These are phyloP conservation scores for Aspergillus nidulans DNA, from an alignment of 495 filamentous ascomycete species.

Conservation along the genomic window DNA sequence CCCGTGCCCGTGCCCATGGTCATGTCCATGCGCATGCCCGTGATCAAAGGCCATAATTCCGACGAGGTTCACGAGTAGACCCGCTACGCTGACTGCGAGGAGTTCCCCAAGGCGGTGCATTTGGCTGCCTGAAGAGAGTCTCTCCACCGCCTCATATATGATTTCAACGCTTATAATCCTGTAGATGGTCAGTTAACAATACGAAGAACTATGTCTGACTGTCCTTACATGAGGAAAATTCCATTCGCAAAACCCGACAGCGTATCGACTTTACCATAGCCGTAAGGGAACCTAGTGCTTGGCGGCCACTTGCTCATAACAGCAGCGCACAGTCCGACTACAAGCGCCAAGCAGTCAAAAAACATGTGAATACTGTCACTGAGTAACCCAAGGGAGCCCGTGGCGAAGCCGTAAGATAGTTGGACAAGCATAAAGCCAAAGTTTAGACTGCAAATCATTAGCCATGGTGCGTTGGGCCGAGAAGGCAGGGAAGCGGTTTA, in stretches of 20 bases:
- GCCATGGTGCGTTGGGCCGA: background rate
- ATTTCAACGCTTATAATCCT: slow-evolving; percentile 96
- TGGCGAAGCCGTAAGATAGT: slow-evolving; percentile 86
- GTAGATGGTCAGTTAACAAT: slow-evolving; percentile 24
- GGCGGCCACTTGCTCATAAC: slow-evolving; percentile 98
- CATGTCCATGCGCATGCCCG: slow-evolving; percentile 54
- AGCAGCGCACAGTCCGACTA: slow-evolving; percentile 88
- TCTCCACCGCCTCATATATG: slow-evolving; percentile 87
- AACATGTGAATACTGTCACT: slow-evolving; percentile 99
- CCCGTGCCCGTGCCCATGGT: slow-evolving; percentile 69
- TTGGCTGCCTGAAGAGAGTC: slow-evolving; percentile 73
- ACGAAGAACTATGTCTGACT: background rate
- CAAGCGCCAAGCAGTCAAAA: slow-evolving; percentile 92
- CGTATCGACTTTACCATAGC: slow-evolving; percentile 95
- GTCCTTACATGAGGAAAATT: slow-evolving; percentile 80
- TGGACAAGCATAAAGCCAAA: slow-evolving; percentile 94
- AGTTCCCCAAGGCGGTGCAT: slow-evolving; percentile 83
- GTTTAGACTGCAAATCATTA: slow-evolving; percentile 62
- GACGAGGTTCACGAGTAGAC: slow-evolving; percentile 83
- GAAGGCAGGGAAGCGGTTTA: slow-evolving; percentile 34
- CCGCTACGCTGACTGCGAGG: slow-evolving; percentile 77
- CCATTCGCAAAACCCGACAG: slow-evolving; percentile 96
- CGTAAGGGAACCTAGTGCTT: slow-evolving; percentile 82
- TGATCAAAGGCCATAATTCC: slow-evolving; percentile 86
- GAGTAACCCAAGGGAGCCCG: slow-evolving; percentile 86